Conservation (phyloP, 768 basidiomycete genomes). For the Rickenella mellea region DNA sequence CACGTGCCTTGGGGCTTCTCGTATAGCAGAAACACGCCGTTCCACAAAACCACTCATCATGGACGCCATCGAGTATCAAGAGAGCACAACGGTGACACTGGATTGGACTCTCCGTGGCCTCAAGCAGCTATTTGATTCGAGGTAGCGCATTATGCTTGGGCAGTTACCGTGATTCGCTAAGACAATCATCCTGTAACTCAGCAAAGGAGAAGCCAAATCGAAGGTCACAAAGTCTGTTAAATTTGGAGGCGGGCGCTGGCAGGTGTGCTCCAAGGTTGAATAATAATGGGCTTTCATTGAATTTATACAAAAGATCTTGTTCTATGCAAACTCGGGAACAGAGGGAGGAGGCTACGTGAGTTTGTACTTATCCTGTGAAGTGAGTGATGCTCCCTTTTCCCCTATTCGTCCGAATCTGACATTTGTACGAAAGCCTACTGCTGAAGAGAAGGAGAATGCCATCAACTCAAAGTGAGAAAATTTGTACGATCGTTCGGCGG, state of each 20-base stretch:
- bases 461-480: slow-evolving; percentile 43
- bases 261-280: slow-evolving; percentile 29
- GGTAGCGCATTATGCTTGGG: slow-evolving; percentile 28
- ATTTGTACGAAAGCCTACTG: slow-evolving; percentile 46
- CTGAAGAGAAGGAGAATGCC: slow-evolving; percentile 62
- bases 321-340: slow-evolving; percentile 75
- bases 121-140: slow-evolving; percentile 65
- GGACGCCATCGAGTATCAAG: slow-evolving; percentile 33
- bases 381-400: slow-evolving; percentile 21
- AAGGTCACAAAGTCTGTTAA: slow-evolving; percentile 67
- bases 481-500: neutral
- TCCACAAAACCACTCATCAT: slow-evolving; percentile 7
- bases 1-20: neutral
- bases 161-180: too few species aligned
- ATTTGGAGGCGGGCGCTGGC: slow-evolving; percentile 74
- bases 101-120: slow-evolving; percentile 75
- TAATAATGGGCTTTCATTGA: neutral
- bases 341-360: slow-evolving; percentile 52
- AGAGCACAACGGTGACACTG: slow-evolving; percentile 49
- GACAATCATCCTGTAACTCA: slow-evolving; percentile 13
- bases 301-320: slow-evolving; percentile 47
- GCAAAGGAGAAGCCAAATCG: slow-evolving; percentile 69
- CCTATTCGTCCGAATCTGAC: neutral
- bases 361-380: slow-evolving; percentile 77
- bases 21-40: neutral